A percentile compares a stretch with the other conserved stretches of the same genome.
Conservation (phyloP, 768 basidiomycete genomes). For the Tubosaeta brunneosetosa region DNA sequence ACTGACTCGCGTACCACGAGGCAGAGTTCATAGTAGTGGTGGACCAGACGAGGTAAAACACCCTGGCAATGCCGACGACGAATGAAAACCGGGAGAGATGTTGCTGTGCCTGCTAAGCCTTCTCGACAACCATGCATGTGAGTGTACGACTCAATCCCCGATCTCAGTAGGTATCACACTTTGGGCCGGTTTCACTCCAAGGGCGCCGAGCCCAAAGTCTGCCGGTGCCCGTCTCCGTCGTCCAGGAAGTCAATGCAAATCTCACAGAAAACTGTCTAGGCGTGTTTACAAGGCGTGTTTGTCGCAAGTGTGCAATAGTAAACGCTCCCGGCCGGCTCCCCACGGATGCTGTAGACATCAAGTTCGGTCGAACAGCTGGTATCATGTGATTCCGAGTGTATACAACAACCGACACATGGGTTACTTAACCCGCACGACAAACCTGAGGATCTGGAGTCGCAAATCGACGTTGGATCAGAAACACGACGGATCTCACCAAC, state of each 20-base stretch:
- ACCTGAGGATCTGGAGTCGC: background rate
- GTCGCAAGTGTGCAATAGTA: background rate
- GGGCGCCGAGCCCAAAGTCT: too few relatives aligned
- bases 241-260: background rate
- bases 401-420: background rate
- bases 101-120: background rate
- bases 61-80: background rate
- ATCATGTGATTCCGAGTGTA: background rate
- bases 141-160: background rate
- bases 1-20: background rate
- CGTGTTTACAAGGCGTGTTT: background rate
- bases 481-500: background rate
- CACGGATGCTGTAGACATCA: background rate
- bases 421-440: background rate
- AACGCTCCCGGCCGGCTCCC: background rate
- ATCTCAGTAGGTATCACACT: background rate
- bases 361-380: background rate
- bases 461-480: background rate
- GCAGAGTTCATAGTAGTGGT: too few relatives aligned
- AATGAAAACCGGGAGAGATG: background rate
- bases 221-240: background rate
- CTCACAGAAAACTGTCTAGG: too few relatives aligned
- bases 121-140: background rate
- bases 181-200: background rate
- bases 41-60: background rate